phyloP scores from a whole-genome alignment of 2,329 filamentous ascomycete species.

The Emydomyces testavorans region DNA sequence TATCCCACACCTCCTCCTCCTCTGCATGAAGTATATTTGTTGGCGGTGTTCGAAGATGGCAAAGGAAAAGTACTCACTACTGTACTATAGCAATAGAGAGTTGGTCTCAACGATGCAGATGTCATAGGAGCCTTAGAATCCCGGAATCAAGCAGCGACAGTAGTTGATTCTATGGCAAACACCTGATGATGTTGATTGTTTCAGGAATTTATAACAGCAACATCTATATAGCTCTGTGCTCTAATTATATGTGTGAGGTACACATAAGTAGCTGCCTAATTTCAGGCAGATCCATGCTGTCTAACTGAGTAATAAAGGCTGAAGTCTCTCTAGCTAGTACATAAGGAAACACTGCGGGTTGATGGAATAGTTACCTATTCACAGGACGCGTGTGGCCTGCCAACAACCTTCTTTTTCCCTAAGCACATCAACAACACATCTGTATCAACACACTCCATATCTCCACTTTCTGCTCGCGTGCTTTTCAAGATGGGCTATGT shows the following conservation, averaged over 20 bases:
- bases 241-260: too few relatives aligned
- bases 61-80: neutral
- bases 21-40: neutral
- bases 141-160: too few relatives aligned
- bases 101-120: neutral
- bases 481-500: conserved; percentile 30
- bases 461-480: neutral
- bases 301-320: neutral
- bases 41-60: conserved; percentile 2
- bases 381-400: neutral
- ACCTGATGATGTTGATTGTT: too few relatives aligned
- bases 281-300: neutral
- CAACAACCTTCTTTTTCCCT: conserved; percentile 3
- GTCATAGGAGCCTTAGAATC: too few relatives aligned
- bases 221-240: too few relatives aligned
- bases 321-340: neutral
- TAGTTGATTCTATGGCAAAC: too few relatives aligned
- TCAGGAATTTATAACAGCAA: too few relatives aligned
- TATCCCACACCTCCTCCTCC: conserved; percentile 6
- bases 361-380: neutral
- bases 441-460: neutral
- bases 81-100: conserved; percentile 7
- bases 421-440: neutral
- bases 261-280: too few relatives aligned
- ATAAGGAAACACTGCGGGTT: neutral